Conservation (phyloP, 1,139 yeast species). For the Saccharomyces hybrid region DNA sequence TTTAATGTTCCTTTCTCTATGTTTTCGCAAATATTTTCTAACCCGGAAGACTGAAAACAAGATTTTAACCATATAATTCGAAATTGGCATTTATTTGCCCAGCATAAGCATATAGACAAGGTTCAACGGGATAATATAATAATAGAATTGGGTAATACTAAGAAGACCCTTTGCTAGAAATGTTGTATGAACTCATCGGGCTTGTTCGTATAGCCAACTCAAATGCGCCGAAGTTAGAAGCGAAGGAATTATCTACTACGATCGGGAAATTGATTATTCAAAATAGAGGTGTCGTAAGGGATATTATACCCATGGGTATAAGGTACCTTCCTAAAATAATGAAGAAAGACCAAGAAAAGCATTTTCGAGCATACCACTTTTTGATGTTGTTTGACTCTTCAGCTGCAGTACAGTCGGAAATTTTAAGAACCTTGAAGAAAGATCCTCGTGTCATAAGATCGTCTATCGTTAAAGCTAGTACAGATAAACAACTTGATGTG, state of each 20-base stretch:
- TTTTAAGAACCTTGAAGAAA: slow-evolving; percentile 66
- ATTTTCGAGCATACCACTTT: slow-evolving; percentile 85
- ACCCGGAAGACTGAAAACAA: background rate
- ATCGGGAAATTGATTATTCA: slow-evolving; percentile 76
- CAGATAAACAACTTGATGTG: slow-evolving; percentile 44
- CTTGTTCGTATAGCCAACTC: slow-evolving; percentile 73
- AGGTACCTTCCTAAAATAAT: slow-evolving; percentile 72
- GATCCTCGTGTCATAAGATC: slow-evolving; percentile 90
- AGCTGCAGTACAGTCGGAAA: slow-evolving; percentile 77
- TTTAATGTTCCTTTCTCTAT: background rate
- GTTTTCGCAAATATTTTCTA: background rate
- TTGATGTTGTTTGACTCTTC: slow-evolving; percentile 81
- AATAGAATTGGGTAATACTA: background rate
- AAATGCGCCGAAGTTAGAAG: slow-evolving; percentile 49
- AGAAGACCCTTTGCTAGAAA: slow-evolving; percentile 23
- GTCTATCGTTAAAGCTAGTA: slow-evolving; percentile 61
- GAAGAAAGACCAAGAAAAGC: slow-evolving; percentile 80
- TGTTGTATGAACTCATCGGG: slow-evolving; percentile 89
- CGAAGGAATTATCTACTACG: slow-evolving; percentile 58
- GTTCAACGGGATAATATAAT: background rate
- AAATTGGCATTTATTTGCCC: background rate
- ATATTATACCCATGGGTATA: slow-evolving; percentile 71
- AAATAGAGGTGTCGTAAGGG: slow-evolving; percentile 88
- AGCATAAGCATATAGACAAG: background rate
- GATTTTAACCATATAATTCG: background rate